Evolutionary conservation across 306 rosid species (phyloP), one percentile per base, ranked within the genome.

Genomic region (Pyrus communis): DNA sequence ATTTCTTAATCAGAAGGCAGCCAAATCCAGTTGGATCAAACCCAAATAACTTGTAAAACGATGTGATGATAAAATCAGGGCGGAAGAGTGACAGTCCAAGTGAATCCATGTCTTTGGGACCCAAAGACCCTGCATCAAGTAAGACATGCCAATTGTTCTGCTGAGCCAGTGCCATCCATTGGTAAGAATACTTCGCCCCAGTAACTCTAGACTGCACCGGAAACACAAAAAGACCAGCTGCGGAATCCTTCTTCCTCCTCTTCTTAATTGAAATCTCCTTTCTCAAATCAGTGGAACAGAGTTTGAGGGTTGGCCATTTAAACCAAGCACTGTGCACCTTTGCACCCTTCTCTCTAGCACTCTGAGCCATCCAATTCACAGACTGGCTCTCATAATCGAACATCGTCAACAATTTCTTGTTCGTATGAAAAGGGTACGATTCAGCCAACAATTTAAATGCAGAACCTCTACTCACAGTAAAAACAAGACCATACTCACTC

Each of bases 101-200:
- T 0, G 98, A 94, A 84, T 94, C 98, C 98, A 94, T 94, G 82
- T 94, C 98, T 86, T 94, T 94, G 52, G 98, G 98, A 67, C 98
- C 98, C 83, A 94, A 79, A 19, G 98, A 94, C 25, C 98, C 98
- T 4, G 98, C 98, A 81, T 94, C 98, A 71, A 94, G 93, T 77
- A 92, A 83, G 31, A 94, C 98, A 78, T 94, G 98, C 98, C 98
- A 94, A 78, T 94, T 89, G 71, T 94, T 94, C 86, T 94, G 98
- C 78, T 94, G 98, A 0, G 97, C 98, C 54, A 92, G 77, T 19
- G 98, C 96, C 98, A 94, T 94, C 98, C 98, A 94, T 76, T 90
- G 98, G 77, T 94, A 94, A 0, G 97, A 94, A 87, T 92, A 94
- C 91, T 94, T 83, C 1, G 86, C 78, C 76, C 86, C 86, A 3